Evolutionary conservation across 441 rosid species (phyloP), one percentile per base, ranked within the genome.

Genomic region (Adansonia madagascariensis): DNA sequence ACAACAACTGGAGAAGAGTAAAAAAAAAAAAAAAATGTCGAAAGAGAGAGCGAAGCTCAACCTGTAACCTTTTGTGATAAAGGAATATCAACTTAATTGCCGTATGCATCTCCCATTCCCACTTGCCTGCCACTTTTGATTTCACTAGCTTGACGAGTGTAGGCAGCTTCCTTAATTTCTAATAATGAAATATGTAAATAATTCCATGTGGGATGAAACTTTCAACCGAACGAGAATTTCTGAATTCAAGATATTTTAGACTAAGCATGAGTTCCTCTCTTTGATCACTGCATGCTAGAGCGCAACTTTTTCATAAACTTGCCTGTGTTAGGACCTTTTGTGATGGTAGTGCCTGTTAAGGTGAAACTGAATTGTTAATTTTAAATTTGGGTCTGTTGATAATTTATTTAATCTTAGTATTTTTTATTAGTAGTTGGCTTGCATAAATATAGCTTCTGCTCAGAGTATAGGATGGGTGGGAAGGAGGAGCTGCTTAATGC

Each of bases 261-360:
- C 55, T 67, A 46, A 67, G 35, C 4, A 46, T 67, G 46, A 20
- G 12, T 67, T 67, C 22, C 39, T 67, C 27, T 66, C 31, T 66
- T 66, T 43, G 35, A 43, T 18, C 62, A 17, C 53, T 43, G 31
- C 12, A 9, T 66, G 17, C 44, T 31, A 18, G 8, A 9, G 53
- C 0, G 15, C 31, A 66, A 43, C 44, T 66, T 6, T 44, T 46
- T 1, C 52, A 22, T 46, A 1, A 20, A 46, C 11, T 24, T 49
- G 60, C 17, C 8, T 47, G 35, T 15, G 17, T 76, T 18, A 9
- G 56, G 27, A 63, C 47, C 31, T 75, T 31, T 55, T 63, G 12
- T 3, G 44, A 76, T 67, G 56, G 35, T 52, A 73, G 73, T 60
- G 10, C 18, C 12, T 62, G 50, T 69, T 79, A 47, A 8, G 52